Evolutionary conservation across 352 stramenopile species (phyloP), one percentile per base, ranked within the genome.

Genomic region (Globisporangium cystogenes): DNA sequence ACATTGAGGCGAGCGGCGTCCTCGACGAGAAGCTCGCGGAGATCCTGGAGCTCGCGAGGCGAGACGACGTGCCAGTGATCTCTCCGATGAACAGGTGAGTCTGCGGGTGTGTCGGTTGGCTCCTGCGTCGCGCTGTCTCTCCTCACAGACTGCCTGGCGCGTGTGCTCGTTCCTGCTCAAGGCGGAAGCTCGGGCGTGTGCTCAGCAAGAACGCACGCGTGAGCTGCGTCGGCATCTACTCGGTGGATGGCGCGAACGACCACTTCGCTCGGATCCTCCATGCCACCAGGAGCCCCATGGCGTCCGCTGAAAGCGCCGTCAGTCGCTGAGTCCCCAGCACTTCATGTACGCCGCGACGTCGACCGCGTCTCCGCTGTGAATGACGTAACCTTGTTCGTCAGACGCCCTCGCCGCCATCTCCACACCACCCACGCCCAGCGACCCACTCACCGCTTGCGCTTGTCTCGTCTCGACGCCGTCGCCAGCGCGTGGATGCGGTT

Each of bases 141-240:
- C 8, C 29, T 35, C 8, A 35, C 29, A 35, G 29, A 35, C 29
- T 35, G 7, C 1, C 20, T 39, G 2, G 8, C 2, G 4, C 14
- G 5, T 27, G 14, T 18, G 7, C 21, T 27, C 29, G 33, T 7
- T 20, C 7, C 15, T 23, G 10, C 18, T 39, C 35, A 37, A 98
- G 96, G 60, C 65, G 91, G 24, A 92, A 88, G 53, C 59, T 99
- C 0, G 95, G 95, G 0, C 95, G 90, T 54, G 77, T 89, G 1
- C 40, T 99, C 11, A 85, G 88, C 20, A 99, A 98, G 59, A 87
- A 64, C 14, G 90, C 98, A 18, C 95, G 97, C 39, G 82, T 98
- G 26, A 97, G 89, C 55, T 96, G 95, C 37, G 79, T 98, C 16
- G 96, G 91, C 12, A 72, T 99, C 3, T 97, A 98, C 74, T 97